These are phyloP conservation scores for Apiospora malaysiana DNA, from an alignment of 2,329 filamentous ascomycete species.

Conservation along the genomic window DNA sequence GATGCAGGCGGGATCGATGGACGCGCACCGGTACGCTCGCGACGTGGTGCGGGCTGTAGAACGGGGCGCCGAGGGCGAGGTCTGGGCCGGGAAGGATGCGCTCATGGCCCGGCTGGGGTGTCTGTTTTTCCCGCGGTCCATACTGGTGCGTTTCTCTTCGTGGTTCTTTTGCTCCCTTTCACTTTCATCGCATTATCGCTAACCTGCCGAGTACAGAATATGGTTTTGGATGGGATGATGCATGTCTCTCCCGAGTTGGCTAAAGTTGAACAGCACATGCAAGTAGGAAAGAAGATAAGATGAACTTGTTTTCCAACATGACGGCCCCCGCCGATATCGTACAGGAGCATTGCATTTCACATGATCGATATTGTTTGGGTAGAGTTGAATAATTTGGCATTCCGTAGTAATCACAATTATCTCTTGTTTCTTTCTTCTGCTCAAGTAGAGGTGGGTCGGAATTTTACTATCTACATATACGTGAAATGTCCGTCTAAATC, in stretches of 20 bases:
- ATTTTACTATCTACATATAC: too few relatives aligned
- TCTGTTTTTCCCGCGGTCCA: not conserved
- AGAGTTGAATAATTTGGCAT: too few relatives aligned
- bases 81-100: slow-evolving; percentile 32
- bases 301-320: too few relatives aligned
- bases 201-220: not conserved
- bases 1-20: slow-evolving; percentile 27
- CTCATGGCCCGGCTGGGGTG: not conserved
- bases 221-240: not conserved
- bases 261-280: not conserved
- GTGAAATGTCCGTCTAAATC: too few relatives aligned
- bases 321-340: too few relatives aligned
- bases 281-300: not conserved
- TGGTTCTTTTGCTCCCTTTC: not conserved
- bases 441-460: too few relatives aligned
- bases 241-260: not conserved
- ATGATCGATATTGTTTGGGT: too few relatives aligned
- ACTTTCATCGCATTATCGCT: not conserved
- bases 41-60: slow-evolving; percentile 31
- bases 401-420: too few relatives aligned
- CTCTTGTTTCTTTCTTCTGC: too few relatives aligned
- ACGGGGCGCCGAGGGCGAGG: slow-evolving; percentile 28
- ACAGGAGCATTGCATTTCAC: too few relatives aligned
- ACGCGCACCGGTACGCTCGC: slow-evolving; percentile 23
- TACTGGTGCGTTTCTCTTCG: not conserved